phyloP scores from a whole-genome alignment of 1,284 basidiomycete genomes.

The Thecaphora thlaspeos region DNA sequence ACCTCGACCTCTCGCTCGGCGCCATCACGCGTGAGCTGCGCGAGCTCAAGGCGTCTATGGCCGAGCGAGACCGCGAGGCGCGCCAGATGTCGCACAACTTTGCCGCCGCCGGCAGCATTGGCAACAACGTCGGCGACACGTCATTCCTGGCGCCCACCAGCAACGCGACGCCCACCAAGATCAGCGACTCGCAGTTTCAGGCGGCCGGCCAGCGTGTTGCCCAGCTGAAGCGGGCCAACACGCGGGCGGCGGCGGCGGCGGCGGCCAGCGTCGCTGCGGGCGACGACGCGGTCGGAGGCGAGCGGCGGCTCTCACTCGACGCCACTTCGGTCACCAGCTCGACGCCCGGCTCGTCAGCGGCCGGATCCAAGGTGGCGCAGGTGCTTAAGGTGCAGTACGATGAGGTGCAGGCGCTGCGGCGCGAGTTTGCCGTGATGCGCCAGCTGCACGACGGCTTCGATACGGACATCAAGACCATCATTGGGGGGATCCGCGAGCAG shows the following conservation, averaged over 20 bases:
- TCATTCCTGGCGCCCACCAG: slow-evolving; percentile 4
- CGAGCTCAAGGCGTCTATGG: slow-evolving; percentile 74
- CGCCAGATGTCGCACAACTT: slow-evolving; percentile 24
- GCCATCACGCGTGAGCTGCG: slow-evolving; percentile 85
- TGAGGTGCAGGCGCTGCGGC: slow-evolving; percentile 85
- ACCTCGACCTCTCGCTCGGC: slow-evolving; percentile 87
- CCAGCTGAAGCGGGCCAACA: slow-evolving; percentile 41
- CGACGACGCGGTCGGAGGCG: background rate
- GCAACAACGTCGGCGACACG: background rate
- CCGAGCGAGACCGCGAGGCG: slow-evolving; percentile 45
- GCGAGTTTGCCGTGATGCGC: slow-evolving; percentile 87
- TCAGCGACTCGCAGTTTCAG: slow-evolving; percentile 52
- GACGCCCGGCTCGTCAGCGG: slow-evolving; percentile 12
- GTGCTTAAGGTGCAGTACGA: slow-evolving; percentile 90
- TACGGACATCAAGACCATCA: slow-evolving; percentile 80
- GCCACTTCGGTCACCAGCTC: slow-evolving; percentile 5
- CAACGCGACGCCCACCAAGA: slow-evolving; percentile 27
- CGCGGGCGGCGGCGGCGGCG: slow-evolving; percentile 11
- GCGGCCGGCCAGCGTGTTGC: slow-evolving; percentile 50
- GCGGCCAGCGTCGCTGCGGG: background rate
- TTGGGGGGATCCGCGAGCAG: slow-evolving; percentile 74
- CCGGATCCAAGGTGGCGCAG: slow-evolving; percentile 40
- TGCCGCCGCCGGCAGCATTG: slow-evolving; percentile 10
- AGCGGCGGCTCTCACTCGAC: background rate
- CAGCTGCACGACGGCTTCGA: slow-evolving; percentile 93